Conservation (phyloP, 106 monocot species). For the Phalaenopsis equestris region DNA sequence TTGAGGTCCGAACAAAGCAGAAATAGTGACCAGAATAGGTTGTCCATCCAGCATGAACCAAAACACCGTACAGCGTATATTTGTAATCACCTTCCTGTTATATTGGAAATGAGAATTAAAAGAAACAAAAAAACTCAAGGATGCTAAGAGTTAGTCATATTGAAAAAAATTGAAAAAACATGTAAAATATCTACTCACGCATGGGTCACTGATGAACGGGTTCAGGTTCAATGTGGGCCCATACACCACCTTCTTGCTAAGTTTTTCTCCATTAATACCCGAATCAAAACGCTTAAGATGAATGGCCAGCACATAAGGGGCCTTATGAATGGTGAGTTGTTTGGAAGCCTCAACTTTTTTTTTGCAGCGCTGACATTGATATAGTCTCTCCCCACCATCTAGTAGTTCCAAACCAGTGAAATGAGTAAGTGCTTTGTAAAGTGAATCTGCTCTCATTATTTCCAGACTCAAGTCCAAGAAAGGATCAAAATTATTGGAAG, state of each 20-base stretch:
- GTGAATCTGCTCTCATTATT: constrained; percentile 63
- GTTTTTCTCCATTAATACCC: constrained; percentile 59
- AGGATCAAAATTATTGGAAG: constrained; percentile 85
- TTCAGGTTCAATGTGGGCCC: constrained; percentile 65
- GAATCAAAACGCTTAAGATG: constrained; percentile 92
- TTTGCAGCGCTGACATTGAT: constrained; percentile 77
- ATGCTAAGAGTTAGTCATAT: neutral
- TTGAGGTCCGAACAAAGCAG: constrained; percentile 68
- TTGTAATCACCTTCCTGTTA: constrained; percentile 39
- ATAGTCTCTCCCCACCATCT: constrained; percentile 82
- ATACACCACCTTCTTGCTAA: constrained; percentile 71
- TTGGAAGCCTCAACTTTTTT: constrained; percentile 81
- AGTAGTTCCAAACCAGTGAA: constrained; percentile 74
- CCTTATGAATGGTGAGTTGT: constrained; percentile 73
- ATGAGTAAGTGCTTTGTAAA: constrained; percentile 64
- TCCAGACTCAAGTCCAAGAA: constrained; percentile 94
- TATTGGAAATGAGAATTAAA: neutral
- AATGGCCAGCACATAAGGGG: constrained; percentile 85
- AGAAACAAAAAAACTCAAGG: neutral
- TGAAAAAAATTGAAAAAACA: neutral
- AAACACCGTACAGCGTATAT: constrained; percentile 72
- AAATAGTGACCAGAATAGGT: constrained; percentile 75
- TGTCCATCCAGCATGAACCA: constrained; percentile 67
- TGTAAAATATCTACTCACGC: constrained; percentile 31
- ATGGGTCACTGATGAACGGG: constrained; percentile 74